Base-by-base conservation (phyloP, 305 asterid genomes). In the Fraxinus sp. region DNA sequence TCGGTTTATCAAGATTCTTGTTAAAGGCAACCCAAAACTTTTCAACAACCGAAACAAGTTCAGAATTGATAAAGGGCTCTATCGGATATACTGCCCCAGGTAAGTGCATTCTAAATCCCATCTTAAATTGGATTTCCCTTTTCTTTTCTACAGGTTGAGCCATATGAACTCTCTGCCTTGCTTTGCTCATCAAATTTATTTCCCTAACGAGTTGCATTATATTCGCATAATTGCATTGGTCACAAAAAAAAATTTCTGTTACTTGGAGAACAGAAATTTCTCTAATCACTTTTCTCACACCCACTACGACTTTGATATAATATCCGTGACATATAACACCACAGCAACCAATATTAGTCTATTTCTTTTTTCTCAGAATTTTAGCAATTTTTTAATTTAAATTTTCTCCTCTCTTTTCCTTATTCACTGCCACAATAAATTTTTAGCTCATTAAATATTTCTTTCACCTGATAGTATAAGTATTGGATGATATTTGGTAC, bases 31-130 rank as follows among this genome's bases (percentile, higher is more conserved):
- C 41, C 26, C 22, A 41, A 3, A 79, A 59, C 11, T 66, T 68
- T 46, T 78, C 87, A 70, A 75, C 26, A 28, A 73, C 32, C 30
- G 82, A 74, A 28, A 55, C 41, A 28, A 84, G 77, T 49, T 84
- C 82, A 2, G 79, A 57, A n/a, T 52, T 62, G 59, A 46, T 59
- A 24, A 81, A 70, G 57, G 87, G 78, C 10, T 81, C 80, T 22
- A 41, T 76, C 41, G 41, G 85, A 37, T 76, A 78, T 32, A 78
- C 83, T 55, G 83, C 74, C 78, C 84, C 82, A 77, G 87, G 87
- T 81, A 81, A 33, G 36, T 26, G 1, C 36, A 20, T 66, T 66
- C 74, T 24, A 1, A 10, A 66, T 66, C 74, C 74, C 74, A 24
- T 66, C 74, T 66, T 11, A 26, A 26, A 10, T 66, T 66, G 32